Conservation (phyloP, 1,284 basidiomycete species). For the Trichosporon sp. region DNA sequence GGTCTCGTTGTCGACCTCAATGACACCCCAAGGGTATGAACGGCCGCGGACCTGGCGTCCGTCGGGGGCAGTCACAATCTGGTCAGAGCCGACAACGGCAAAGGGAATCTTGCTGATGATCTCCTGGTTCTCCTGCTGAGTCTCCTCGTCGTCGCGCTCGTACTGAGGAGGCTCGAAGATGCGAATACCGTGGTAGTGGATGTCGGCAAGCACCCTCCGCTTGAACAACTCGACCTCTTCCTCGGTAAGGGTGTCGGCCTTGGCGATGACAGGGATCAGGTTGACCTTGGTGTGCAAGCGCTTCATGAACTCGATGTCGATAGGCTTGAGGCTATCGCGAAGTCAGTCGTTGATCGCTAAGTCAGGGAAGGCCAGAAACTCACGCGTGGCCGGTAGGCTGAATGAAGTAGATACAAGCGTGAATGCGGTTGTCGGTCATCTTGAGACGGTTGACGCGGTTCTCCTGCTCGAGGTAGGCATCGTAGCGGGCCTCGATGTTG, state of each 20-base stretch:
- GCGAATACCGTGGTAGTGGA: slow-evolving; percentile 84
- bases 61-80: slow-evolving; percentile 69
- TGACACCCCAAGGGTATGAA: slow-evolving; percentile 91
- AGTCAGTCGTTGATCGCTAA: background rate
- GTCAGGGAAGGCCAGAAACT: slow-evolving; percentile 42
- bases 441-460: slow-evolving; percentile 77
- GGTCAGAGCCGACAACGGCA: slow-evolving; percentile 89
- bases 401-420: slow-evolving; percentile 88
- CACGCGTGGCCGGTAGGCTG: slow-evolving; percentile 95
- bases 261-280: slow-evolving; percentile 92
- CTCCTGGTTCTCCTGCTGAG: slow-evolving; percentile 87
- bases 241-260: slow-evolving; percentile 92
- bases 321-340: slow-evolving; percentile 70
- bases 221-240: slow-evolving; percentile 91
- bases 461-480: slow-evolving; percentile 94
- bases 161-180: slow-evolving; percentile 95
- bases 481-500: slow-evolving; percentile 93
- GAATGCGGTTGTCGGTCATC: slow-evolving; percentile 51
- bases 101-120: slow-evolving; percentile 96
- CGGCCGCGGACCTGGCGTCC: slow-evolving; percentile 86
- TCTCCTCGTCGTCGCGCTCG: slow-evolving; percentile 95
- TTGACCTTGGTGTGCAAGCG: slow-evolving; percentile 93
- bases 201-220: slow-evolving; percentile 81
- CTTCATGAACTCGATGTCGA: slow-evolving; percentile 97
- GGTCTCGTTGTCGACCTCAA: slow-evolving; percentile 95